Base-by-base conservation (phyloP, 1,284 basidiomycete species). In the Ustilago nuda region DNA sequence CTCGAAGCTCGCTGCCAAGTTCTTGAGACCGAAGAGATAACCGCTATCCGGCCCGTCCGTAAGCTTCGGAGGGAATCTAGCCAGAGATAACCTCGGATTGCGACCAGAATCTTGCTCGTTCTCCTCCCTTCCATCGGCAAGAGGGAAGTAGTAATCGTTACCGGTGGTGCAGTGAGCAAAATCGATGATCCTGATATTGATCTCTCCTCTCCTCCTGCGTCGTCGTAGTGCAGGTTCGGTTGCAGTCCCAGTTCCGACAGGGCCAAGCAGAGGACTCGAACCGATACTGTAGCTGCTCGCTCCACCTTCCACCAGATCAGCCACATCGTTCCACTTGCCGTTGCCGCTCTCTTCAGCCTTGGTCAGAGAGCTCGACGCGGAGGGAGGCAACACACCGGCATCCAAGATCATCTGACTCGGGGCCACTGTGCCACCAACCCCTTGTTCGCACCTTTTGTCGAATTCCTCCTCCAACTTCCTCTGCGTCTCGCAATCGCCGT, bases 121-220 rank as follows among this genome's bases (percentile, higher is more conserved):
- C 17, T 48, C 48, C 51, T 36, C 33, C 30, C n/a, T 53, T 9
- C 45, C 19, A 23, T 46, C 4, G n/a, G 53, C 3, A 15, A 87
- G 86, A 52, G 41, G 23, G 11, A 91, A 90, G 61, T 93, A 86
- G 89, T 94, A 98, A 86, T 99, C 97, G 52, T 90, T 89, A 8
- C 96, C 96, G 0, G 95, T 98, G 8, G 95, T 98, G 67, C 96
- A 98, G 86, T 98, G 96, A 8, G 96, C 97, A 87, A 99, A 99
- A 87, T 99, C 96, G 68, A 99, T 97, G 64, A 99, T 91, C 33
- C 95, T 93, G 75, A 99, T 93, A 82, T 94, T 94, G 67, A 99
- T 91, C 86, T 97, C 94, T 46, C 97, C 97, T 27, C 71, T 74
- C n/a, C 93, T 52, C n/a, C 74, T 53, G 13, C 69, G 51, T 30